Base-by-base conservation (phyloP, 345 rosid species). In the Eucalyptus cloeziana region DNA sequence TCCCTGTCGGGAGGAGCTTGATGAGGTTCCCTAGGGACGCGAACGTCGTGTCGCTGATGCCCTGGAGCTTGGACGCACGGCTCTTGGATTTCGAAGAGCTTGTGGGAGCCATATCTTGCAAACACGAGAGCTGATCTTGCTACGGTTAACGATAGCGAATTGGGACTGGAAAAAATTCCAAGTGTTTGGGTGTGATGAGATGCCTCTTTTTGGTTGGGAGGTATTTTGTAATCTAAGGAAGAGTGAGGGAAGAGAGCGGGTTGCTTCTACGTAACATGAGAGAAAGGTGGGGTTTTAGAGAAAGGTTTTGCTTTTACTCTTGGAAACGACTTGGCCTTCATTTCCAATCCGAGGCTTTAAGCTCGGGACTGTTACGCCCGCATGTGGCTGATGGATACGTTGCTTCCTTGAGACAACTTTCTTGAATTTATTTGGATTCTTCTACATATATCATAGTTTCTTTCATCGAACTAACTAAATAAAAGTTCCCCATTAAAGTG, bases 1-100 rank as follows among this genome's bases (percentile, higher is more conserved):
- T 96, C 89, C 99, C 99, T 27, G 99, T 96, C 3, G 99, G 99
- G 52, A 97, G 99, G 86, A 96, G 95, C 94, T 93, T 96, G 89
- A 97, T 85, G 52, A 97, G 96, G 93, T 94, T 97, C 6, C 97
- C 95, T 2, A 95, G 52, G 30, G 98, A 96, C 10, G 89, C 45
- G 21, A 95, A 92, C 62, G 97, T 91, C 90, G 76, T 93, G 87
- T 91, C 97, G 52, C 90, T 86, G 49, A 93, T 79, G 81, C 94
- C 92, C 87, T 12, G 85, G 85, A 76, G 85, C 85, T 21, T 86
- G 45, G 62, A 45, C 22, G 13, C 45, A 1, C 27, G 37, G 27
- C 87, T 51, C 64, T 52, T 90, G 49, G 94, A 87, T 15, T 49
- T 83, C 31, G 95, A 91, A 58, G 88, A 76, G 67, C 56, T 52